These are phyloP conservation scores for Aspergillus floridensis DNA, from an alignment of 2,329 filamentous ascomycete species.

Conservation along the genomic window DNA sequence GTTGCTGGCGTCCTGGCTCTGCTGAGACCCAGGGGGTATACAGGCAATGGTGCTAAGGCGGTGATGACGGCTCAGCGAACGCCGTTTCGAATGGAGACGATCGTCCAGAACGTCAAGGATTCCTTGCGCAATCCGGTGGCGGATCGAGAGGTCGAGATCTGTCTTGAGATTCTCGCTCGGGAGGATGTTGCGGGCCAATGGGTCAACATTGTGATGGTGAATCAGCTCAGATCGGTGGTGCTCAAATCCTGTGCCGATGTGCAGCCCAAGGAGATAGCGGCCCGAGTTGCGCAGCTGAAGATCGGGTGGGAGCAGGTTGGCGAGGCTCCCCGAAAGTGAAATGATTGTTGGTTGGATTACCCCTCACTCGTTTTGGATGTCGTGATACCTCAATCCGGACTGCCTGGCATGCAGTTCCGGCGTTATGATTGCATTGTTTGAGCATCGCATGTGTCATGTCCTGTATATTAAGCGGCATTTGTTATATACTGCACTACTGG, in stretches of 20 bases:
- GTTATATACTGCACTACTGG: slow-evolving; percentile 8
- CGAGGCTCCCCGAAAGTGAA: slow-evolving; percentile 11
- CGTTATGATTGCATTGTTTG: slow-evolving; percentile 26
- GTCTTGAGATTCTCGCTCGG: slow-evolving; percentile 48
- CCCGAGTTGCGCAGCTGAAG: slow-evolving; percentile 31
- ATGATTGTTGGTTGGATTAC: slow-evolving; percentile 13
- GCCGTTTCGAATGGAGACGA: slow-evolving; percentile 63
- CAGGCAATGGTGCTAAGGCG: slow-evolving; percentile 30
- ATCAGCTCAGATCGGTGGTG: slow-evolving; percentile 46
- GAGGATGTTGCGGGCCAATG: slow-evolving; percentile 50
- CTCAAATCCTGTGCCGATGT: slow-evolving; percentile 43
- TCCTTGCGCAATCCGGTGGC: slow-evolving; percentile 57
- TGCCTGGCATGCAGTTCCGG: slow-evolving; percentile 24
- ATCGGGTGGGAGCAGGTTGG: slow-evolving; percentile 26
- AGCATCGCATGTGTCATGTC: slow-evolving; percentile 10
- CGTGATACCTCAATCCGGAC: slow-evolving; percentile 23
- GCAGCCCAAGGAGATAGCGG: slow-evolving; percentile 36
- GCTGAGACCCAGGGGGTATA: slow-evolving; percentile 46
- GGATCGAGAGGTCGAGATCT: slow-evolving; percentile 47
- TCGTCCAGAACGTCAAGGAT: slow-evolving; percentile 66
- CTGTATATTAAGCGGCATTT: slow-evolving; percentile 21
- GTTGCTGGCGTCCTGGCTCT: slow-evolving; percentile 66
- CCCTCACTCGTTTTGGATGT: slow-evolving; percentile 12
- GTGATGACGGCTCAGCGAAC: slow-evolving; percentile 49
- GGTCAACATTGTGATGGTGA: slow-evolving; percentile 49